Conservation (phyloP, 2,329 filamentous ascomycete genomes). For the Colletotrichum camelliae region DNA sequence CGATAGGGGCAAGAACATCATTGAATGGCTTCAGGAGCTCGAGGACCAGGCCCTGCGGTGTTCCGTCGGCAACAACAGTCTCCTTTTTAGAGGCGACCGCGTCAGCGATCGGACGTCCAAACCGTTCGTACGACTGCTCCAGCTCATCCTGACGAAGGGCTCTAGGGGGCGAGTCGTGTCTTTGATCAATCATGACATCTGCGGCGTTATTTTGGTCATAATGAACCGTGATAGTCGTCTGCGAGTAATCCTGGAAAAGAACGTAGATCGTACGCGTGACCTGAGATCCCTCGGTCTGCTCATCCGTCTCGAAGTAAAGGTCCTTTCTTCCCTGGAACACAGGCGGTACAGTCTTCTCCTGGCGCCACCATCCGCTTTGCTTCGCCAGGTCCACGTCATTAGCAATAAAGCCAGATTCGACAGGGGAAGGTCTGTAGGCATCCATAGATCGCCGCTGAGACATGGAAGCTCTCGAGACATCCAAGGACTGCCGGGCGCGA, state of each 20-base stretch:
- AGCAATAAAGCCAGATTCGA: conserved; percentile 85
- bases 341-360: conserved; percentile 80
- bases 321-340: conserved; percentile 83
- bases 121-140: conserved; percentile 82
- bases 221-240: conserved; percentile 82
- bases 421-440: conserved; percentile 72
- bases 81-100: conserved; percentile 76
- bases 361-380: conserved; percentile 85
- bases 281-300: conserved; percentile 73
- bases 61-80: conserved; percentile 82
- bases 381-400: conserved; percentile 82
- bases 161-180: conserved; percentile 83
- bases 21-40: conserved; percentile 78
- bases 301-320: conserved; percentile 81
- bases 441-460: conserved; percentile 73
- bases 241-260: conserved; percentile 95
- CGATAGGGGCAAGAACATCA: conserved; percentile 81
- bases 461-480: conserved; percentile 59
- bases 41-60: conserved; percentile 76
- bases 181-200: conserved; percentile 80
- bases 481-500: conserved; percentile 64
- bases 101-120: conserved; percentile 79
- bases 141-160: conserved; percentile 90
- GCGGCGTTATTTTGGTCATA: conserved; percentile 78
- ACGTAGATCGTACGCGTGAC: conserved; percentile 84